These are phyloP conservation scores for Cladophialophora psammophila DNA, from an alignment of 2,329 filamentous ascomycete species.

Conservation along the genomic window DNA sequence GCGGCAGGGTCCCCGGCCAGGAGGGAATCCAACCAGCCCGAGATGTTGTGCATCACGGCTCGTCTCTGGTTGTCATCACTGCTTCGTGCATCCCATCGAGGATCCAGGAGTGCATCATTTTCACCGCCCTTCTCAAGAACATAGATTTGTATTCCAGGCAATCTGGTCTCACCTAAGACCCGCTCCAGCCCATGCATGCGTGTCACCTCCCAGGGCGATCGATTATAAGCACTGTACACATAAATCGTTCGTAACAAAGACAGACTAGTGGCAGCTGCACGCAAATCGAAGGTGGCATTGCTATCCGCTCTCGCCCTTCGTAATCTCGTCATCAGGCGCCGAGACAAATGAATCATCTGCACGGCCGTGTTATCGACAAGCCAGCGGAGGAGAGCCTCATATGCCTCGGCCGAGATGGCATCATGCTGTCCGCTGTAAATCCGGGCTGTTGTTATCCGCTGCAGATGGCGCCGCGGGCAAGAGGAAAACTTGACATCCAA, in stretches of 20 bases:
- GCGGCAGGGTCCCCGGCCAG: conserved; percentile 1
- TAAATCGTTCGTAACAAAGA: conserved; percentile 24
- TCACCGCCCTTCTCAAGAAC: conserved; percentile 6
- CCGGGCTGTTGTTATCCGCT: conserved; percentile 18
- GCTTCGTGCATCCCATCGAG: conserved; percentile 30
- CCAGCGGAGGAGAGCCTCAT: conserved; percentile 35
- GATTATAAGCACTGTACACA: conserved; percentile 15
- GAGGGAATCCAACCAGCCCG: conserved; percentile 23
- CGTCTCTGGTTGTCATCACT: conserved; percentile 18
- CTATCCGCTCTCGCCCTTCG: conserved; percentile 19
- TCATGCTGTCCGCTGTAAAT: conserved; percentile 31
- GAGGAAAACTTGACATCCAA: conserved; percentile 23
- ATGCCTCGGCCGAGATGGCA: conserved; percentile 33
- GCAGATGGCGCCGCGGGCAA: conserved; percentile 19
- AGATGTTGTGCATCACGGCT: conserved; percentile 11
- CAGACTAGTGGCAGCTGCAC: neutral
- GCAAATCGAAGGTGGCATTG: neutral
- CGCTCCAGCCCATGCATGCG: conserved; percentile 14
- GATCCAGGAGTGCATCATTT: conserved; percentile 26
- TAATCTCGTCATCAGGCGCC: conserved; percentile 32
- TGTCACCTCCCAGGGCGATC: conserved; percentile 23
- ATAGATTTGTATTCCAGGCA: conserved; percentile 22
- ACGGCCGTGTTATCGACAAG: conserved; percentile 30
- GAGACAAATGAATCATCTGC: conserved; percentile 25
- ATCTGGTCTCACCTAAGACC: conserved; percentile 6